Evolutionary conservation across 495 filamentous ascomycete species (phyloP), one percentile per base, ranked within the genome.

Genomic region (Ascodesmis nigricans): DNA sequence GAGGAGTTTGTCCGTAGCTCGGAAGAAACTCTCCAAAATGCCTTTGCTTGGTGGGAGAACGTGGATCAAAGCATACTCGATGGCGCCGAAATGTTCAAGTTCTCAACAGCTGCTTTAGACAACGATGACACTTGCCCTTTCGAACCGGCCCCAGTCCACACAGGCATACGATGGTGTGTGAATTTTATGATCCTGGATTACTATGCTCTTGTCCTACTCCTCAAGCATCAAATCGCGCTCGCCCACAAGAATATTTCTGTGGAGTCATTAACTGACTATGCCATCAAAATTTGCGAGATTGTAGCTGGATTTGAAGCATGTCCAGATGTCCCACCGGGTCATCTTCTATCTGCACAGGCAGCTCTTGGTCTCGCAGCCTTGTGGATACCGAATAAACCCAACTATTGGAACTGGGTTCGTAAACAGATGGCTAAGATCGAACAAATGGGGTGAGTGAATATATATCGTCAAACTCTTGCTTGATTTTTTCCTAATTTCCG

Each of bases 401-500:
- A 60, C 48, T 66, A 90, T 52, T 62, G 67, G n/a, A 74, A 73
- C 62, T 97, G 83, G 84, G 63, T 69, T 40, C 71, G 79, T 36
- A 65, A 67, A 47, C 84, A 80, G 53, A 64, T 87, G 50, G 80
- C 74, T 10, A 53, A 65, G 36, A 61, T 92, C 37, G 87, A 97
- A 55, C 60, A 65, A 40, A 59, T 71, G 49, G 87, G 87, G 87
- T 93, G 55, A 59, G 80, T 64, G 31, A 25, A 11, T 32, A 10
- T 29, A 10, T 14, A 31, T 26, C 18, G 5, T 30, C 5, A 8
- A 15, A 14, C 15, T 15, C 7, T 31, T 31, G 9, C 29, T 13
- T 1, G 1, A 11, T 13, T 35, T 38, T 38, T 40, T 31, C 19
- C 33, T 31, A 27, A 28, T 14, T 21, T 39, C 29, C 39, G 40